Base-by-base conservation (phyloP, 1,284 basidiomycete genomes). In the Cryptococcus sp. region DNA sequence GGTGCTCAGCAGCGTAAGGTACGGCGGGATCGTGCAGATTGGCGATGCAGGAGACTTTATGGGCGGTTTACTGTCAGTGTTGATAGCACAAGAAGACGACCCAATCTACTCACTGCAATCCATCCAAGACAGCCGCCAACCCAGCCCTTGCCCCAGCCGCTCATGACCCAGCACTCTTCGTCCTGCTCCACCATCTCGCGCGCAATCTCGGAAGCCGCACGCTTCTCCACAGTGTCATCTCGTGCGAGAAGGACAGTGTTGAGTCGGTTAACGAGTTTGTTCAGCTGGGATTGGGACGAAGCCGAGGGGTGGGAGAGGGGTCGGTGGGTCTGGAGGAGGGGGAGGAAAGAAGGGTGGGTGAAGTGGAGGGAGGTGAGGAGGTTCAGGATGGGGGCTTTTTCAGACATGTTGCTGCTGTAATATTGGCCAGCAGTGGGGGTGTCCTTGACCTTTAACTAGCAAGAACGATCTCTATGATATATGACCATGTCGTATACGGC, bases 91-190 rank as follows among this genome's bases (percentile, higher is more conserved):
- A n/a, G n/a, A n/a, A n/a, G n/a, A n/a, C n/a, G 15, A 35, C 45
- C 20, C 5, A 23, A 8, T n/a, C 16, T 23, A 59, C 68, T 61
- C 50, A 72, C 70, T 16, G 60, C 55, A 15, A 73, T 36, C n/a
- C 53, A 57, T 11, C 62, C 62, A 16, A 72, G 59, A 55, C 65
- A 65, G 15, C 62, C 63, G 0, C 56, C 62, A 21, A 74, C 61
- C 76, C 74, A 76, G 2, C 56, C 59, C 55, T 74, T 76, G 2
- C 74, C 76, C 44, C 54, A 72, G 21, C 54, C 59, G 3, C 62
- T 61, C 21, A 73, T 36, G 6, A 69, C 68, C 56, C 63, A 69
- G 3, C 73, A 72, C 53, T 76, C 75, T 16, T 55, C 56, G 52
- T 76, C 76, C 62, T 72, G 65, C 44, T 52, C 23, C 0, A 77